phyloP scores from a whole-genome alignment of 139 green algal species.

The Coelastrella sp. region DNA sequence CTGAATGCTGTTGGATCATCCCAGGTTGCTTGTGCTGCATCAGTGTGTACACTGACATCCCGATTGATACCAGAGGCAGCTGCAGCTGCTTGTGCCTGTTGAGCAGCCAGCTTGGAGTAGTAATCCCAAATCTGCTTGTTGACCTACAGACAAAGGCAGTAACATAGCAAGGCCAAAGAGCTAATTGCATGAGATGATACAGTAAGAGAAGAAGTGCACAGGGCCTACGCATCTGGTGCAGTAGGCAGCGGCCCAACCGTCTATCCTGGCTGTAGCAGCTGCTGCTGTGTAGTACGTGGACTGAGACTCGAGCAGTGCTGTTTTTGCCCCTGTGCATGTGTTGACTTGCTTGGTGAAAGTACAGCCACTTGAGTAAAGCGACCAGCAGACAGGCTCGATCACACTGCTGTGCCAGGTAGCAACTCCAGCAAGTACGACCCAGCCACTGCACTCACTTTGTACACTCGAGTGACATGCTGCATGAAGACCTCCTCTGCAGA shows the following conservation, averaged over 20 bases:
- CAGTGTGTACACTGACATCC: not conserved
- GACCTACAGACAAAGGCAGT: not conserved
- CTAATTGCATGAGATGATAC: too few relatives aligned
- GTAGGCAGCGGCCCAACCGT: not conserved
- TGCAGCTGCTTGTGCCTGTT: not conserved
- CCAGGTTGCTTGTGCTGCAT: not conserved
- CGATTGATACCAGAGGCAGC: not conserved
- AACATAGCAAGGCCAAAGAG: not conserved
- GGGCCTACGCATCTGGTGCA: too few relatives aligned
- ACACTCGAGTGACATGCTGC: conserved; percentile 6
- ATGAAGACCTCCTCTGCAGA: conserved; percentile 18
- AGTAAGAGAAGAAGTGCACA: too few relatives aligned
- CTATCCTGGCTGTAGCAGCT: not conserved
- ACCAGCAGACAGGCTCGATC: too few relatives aligned
- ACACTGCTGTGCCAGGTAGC: too few relatives aligned
- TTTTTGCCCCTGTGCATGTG: too few relatives aligned
- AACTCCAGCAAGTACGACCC: too few relatives aligned
- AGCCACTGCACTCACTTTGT: not conserved
- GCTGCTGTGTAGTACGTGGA: not conserved
- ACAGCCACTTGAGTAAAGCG: too few relatives aligned
- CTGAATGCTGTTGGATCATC: conserved; percentile 10
- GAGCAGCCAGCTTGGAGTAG: not conserved
- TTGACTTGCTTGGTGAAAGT: too few relatives aligned
- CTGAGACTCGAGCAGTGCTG: too few relatives aligned
- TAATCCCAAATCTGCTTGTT: conserved; percentile 8